Percentiles rank a stretch among this genome's conserved stretches.
Conservation (phyloP, 176 grass and related monocot genomes). For the Eleusine indica region DNA sequence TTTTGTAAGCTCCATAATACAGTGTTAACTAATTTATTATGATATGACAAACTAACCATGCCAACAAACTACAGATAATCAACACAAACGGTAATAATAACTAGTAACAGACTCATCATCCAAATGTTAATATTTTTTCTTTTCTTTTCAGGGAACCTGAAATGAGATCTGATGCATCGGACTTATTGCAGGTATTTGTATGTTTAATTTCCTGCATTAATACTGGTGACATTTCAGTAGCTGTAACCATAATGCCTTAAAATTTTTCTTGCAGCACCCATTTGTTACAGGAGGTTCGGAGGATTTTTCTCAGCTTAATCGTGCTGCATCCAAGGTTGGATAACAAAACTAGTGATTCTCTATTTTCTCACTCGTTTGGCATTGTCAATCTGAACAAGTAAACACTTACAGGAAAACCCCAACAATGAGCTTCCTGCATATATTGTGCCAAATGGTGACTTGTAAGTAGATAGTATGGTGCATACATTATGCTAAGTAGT, state of each 20-base stretch:
- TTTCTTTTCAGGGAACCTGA: constrained; percentile 47
- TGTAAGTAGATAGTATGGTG: constrained; percentile 44
- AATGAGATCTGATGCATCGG: constrained; percentile 44
- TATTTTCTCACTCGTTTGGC: constrained; percentile 2
- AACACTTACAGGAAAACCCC: constrained; percentile 39
- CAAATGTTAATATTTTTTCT: constrained; percentile 1
- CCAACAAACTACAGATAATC: neutral
- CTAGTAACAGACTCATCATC: neutral
- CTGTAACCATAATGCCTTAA: constrained; percentile 32
- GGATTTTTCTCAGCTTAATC: constrained; percentile 54
- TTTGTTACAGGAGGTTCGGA: constrained; percentile 77
- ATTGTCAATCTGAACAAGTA: constrained; percentile 23
- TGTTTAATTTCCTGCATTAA: constrained; percentile 10
- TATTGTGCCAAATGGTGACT: constrained; percentile 2
- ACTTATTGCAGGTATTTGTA: constrained; percentile 47
- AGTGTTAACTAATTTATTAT: constrained; percentile 14
- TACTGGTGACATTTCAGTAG: neutral
- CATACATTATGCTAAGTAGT: neutral
- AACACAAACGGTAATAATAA: constrained; percentile 1
- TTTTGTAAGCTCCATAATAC: constrained; percentile 3
- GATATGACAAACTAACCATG: constrained; percentile 6
- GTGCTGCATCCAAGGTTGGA: constrained; percentile 48
- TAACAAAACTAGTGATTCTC: neutral
- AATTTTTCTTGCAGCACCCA: constrained; percentile 67
- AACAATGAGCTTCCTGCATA: constrained; percentile 10